Evolutionary conservation across 306 rosid species (phyloP).

Genomic region (Cicer arietinum): DNA sequence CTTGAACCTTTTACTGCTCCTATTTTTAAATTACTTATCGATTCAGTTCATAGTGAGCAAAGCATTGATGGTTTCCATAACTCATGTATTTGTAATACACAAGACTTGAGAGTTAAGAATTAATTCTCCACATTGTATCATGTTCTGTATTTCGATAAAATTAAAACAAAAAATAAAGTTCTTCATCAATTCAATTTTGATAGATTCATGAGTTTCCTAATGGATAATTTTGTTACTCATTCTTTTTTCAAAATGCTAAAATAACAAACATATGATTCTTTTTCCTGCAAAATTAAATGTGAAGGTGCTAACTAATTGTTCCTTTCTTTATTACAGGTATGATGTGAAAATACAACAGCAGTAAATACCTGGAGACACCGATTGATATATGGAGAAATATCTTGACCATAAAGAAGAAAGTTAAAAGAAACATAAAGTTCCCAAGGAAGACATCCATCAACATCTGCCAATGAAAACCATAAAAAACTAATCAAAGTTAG

Average conservation of each 20-base stretch:
- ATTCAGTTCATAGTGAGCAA: neutral
- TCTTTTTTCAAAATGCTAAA: slow-evolving; percentile 28
- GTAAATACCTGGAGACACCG: slow-evolving; percentile 58
- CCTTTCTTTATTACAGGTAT: slow-evolving; percentile 30
- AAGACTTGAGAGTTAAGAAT: slow-evolving; percentile 18
- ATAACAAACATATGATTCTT: neutral
- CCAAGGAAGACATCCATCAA: slow-evolving; percentile 64
- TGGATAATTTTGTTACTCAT: slow-evolving; percentile 13
- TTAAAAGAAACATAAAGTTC: slow-evolving; percentile 67
- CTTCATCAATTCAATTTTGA: neutral
- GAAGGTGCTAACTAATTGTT: neutral
- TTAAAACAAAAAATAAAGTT: neutral
- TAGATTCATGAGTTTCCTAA: slow-evolving; percentile 22
- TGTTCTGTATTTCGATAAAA: neutral
- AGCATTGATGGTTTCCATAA: neutral
- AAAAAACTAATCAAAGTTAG: slow-evolving; percentile 29
- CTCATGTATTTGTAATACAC: slow-evolving; percentile 12
- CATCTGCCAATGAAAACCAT: slow-evolving; percentile 57
- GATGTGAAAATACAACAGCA: slow-evolving; percentile 17
- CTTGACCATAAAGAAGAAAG: slow-evolving; percentile 60
- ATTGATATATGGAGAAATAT: slow-evolving; percentile 56
- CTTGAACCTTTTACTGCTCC: neutral
- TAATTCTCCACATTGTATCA: slow-evolving; percentile 26
- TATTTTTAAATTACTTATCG: neutral
- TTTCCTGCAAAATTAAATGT: neutral